Base-by-base conservation (phyloP, 2,329 filamentous ascomycete species). In the Xylariaceae sp. region DNA sequence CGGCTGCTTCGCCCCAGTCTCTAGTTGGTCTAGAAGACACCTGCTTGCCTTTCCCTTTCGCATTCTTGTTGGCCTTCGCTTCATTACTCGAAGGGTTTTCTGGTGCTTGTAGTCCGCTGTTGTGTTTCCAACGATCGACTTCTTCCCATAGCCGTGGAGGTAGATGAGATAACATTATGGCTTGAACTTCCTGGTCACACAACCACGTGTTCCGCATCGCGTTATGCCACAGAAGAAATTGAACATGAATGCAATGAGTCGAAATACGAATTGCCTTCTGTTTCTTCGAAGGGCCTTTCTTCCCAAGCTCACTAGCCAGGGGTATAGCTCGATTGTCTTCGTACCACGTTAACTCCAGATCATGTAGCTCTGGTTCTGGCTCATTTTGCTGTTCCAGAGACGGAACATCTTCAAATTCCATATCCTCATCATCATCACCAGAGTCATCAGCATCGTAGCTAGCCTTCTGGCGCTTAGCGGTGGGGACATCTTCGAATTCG, bases 211-310 rank as follows among this genome's bases (percentile, higher is more conserved):
- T 97, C 37, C 91, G 86, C 12, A 95, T 75, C 0, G 91, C 85
- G 69, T 98, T 98, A 71, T 98, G 93, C 82, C 89, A 97, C 58
- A 99, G 82, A 14, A 99, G 78, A 49, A 87, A 85, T 71, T 96
- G 87, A 2, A 98, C 92, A 73, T 99, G 95, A 65, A 96, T 82
- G 65, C 91, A 90, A 73, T 99, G 95, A 0, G 92, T 92, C 3
- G 87, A 82, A 29, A 87, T 83, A 23, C 95, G 84, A 53, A 94
- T 89, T 58, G 87, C 84, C 48, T 91, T 86, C 70, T 97, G 92
- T 24, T 89, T 85, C 74, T 96, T 96, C 2, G 90, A 89, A 0
- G 91, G 90, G 0, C 92, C 93, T 70, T 94, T 96, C 74, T 91
- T 96, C 19, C 85, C 85, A 40, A 84, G 78, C 0, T 83, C 78